Conservation (phyloP, 2,329 filamentous ascomycete species). For the Parastagonospora avenae region DNA sequence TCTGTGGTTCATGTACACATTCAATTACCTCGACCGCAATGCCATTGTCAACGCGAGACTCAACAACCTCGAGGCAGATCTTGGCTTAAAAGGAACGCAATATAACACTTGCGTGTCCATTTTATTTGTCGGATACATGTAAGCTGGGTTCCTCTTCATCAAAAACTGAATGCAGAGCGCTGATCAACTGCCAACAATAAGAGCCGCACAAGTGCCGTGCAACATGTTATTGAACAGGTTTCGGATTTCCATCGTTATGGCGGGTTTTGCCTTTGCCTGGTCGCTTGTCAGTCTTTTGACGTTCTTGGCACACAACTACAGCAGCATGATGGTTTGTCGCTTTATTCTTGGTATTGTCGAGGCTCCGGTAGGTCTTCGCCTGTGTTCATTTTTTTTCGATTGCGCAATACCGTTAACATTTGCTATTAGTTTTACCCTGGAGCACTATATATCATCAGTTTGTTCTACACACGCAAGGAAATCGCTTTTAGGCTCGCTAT, state of each 20-base stretch:
- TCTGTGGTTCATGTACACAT: conserved; percentile 28
- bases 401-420: too few species aligned
- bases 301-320: too few species aligned
- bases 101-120: conserved; percentile 66
- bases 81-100: conserved; percentile 56
- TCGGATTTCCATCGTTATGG: too few species aligned
- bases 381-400: too few species aligned
- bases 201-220: too few species aligned
- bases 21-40: conserved; percentile 61
- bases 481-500: conserved; percentile 39
- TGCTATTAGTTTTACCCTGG: conserved; percentile 33
- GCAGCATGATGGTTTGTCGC: too few species aligned
- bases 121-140: conserved; percentile 56
- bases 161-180: too few species aligned
- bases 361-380: conserved; percentile 14
- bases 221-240: too few species aligned
- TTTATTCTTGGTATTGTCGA: conserved; percentile 36
- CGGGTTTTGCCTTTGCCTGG: too few species aligned
- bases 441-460: conserved; percentile 41
- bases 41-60: conserved; percentile 64
- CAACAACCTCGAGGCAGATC: conserved; percentile 29
- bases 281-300: too few species aligned
- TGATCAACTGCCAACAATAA: too few species aligned
- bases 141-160: too few species aligned
- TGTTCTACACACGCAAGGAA: conserved; percentile 46